Conservation (phyloP, 164 flowering plant genomes). For the Piper betle region DNA sequence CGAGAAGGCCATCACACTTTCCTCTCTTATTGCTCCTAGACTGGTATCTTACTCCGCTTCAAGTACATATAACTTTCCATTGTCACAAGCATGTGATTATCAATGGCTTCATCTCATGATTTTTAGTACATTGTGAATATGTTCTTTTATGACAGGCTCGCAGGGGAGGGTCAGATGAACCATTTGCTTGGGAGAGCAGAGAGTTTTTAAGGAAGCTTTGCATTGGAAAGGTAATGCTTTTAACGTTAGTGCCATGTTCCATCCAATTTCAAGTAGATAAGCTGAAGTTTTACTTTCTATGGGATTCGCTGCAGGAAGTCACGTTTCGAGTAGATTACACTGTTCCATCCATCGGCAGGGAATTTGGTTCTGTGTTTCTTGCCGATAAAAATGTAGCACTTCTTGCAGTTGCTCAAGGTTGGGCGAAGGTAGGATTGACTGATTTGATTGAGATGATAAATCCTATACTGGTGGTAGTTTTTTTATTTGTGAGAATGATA, state of each 20-base stretch:
- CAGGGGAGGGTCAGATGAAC: slow-evolving; percentile 77
- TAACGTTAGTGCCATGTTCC: background rate
- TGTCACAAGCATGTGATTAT: background rate
- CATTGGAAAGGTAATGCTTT: slow-evolving; percentile 67
- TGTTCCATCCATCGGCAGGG: slow-evolving; percentile 67
- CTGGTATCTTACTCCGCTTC: slow-evolving; percentile 27
- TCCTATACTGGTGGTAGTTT: background rate
- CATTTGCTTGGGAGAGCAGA: slow-evolving; percentile 98
- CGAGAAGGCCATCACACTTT: slow-evolving; percentile 72
- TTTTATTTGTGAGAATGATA: background rate
- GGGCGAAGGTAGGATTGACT: slow-evolving; percentile 74
- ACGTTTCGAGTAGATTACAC: slow-evolving; percentile 73
- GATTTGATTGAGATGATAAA: background rate
- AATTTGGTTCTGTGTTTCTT: slow-evolving; percentile 85
- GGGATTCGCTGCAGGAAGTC: slow-evolving; percentile 43
- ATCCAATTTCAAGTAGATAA: background rate
- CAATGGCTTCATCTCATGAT: background rate
- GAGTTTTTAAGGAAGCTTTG: slow-evolving; percentile 85
- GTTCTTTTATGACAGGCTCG: slow-evolving; percentile 46
- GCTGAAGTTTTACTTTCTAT: slow-evolving; percentile 3
- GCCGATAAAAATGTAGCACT: slow-evolving; percentile 65
- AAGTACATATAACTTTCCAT: background rate
- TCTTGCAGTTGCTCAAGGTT: slow-evolving; percentile 74
- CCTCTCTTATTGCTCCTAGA: slow-evolving; percentile 77
- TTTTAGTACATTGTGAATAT: background rate